Evolutionary conservation across 148 eudicot species (phyloP), one percentile per base, ranked within the genome.

Genomic region (Rhododendron molle): DNA sequence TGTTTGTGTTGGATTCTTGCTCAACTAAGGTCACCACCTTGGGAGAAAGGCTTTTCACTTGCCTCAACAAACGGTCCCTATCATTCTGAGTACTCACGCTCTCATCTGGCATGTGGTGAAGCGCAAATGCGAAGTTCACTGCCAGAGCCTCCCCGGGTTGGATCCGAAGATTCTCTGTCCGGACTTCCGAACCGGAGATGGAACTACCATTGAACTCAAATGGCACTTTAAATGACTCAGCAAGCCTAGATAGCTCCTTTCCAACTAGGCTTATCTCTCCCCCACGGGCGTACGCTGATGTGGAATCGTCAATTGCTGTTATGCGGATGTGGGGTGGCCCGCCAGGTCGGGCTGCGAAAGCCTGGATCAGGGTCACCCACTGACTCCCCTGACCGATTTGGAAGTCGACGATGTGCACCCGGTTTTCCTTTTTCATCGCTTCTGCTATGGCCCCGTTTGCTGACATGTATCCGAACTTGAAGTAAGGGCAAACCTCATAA

Each of bases 381-480:
- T 91, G 93, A 82, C 89, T 89, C 85, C 93, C 93, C 54, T 91
- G 91, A 14, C 86, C 90, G 12, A 91, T 85, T 73, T 85, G 90
- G 90, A 89, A 91, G 81, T 91, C 93, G 7, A 91, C 82, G 26
- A 91, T 89, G 83, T 91, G 93, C 38, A 91, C 90, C 32, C 86
- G 79, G 23, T 81, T 83, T 67, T 91, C 91, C 62, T 88, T 84
- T 89, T 91, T 91, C 90, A 91, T 87, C 3, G 93, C 91, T 80
- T 88, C 91, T 0, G 93, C 93, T 20, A 91, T 91, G 62, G 93
- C 91, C 16, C 93, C 93, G 52, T 91, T 91, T 6, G 93, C 93
- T 13, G 93, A 89, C 93, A 91, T 91, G 86, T 91, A 89, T 10
- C 93, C 93, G 20, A 91, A 91, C 74, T 91, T 91, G 58, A 91